These are phyloP conservation scores for Cronartium ribicola DNA, from an alignment of 1,284 basidiomycete genomes.

Conservation along the genomic window DNA sequence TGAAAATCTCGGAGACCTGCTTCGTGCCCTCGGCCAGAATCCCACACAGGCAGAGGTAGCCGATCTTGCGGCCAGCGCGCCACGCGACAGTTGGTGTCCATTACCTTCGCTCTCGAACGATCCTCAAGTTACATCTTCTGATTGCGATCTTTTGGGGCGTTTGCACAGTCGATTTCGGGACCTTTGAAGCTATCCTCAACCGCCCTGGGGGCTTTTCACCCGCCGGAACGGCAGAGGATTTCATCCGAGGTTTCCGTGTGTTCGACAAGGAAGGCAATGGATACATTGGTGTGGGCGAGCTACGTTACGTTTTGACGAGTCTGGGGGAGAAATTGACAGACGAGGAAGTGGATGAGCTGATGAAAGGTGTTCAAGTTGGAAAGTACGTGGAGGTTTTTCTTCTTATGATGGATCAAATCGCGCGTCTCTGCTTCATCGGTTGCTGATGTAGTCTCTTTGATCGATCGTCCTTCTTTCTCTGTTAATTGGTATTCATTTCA, in stretches of 20 bases:
- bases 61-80: slow-evolving; percentile 69
- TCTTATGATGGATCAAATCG: background rate
- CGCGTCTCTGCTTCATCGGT: background rate
- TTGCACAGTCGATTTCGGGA: slow-evolving; percentile 48
- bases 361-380: slow-evolving; percentile 88
- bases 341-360: slow-evolving; percentile 94
- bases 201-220: slow-evolving; percentile 95
- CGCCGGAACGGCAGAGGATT: slow-evolving; percentile 95
- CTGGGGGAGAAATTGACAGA: slow-evolving; percentile 96
- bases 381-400: slow-evolving; percentile 16
- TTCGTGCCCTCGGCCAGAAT: slow-evolving; percentile 93
- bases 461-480: background rate
- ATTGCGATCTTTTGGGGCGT: background rate
- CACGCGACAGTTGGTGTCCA: slow-evolving; percentile 64
- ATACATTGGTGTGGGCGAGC: slow-evolving; percentile 83
- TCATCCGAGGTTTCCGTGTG: slow-evolving; percentile 97
- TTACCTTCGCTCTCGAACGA: background rate
- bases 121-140: background rate
- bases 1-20: slow-evolving; percentile 86
- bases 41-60: slow-evolving; percentile 94
- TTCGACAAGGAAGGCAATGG: slow-evolving; percentile 98
- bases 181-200: slow-evolving; percentile 86
- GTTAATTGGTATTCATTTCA: background rate
- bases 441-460: background rate
- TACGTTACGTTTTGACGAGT: slow-evolving; percentile 91